phyloP scores from a whole-genome alignment of 805 yeast genomes.

The Candida saitoana region DNA sequence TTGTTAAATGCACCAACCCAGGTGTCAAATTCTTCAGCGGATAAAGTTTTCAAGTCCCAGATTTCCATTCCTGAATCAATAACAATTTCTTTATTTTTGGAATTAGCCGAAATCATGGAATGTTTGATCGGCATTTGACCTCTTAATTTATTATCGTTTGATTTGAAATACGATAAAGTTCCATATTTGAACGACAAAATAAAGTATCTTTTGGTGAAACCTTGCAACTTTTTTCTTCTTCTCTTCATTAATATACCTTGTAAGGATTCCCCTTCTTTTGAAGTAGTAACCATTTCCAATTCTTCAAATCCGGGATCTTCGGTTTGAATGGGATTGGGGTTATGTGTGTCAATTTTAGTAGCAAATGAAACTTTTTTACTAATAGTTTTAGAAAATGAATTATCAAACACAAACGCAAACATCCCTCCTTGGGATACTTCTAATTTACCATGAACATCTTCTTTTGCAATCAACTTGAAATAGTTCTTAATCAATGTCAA shows the following conservation, averaged over 20 bases:
- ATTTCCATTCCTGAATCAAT: constrained; percentile 94
- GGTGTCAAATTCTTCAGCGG: constrained; percentile 59
- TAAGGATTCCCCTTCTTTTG: constrained; percentile 64
- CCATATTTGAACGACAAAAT: constrained; percentile 78
- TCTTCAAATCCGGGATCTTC: constrained; percentile 3
- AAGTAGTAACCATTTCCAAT: constrained; percentile 21
- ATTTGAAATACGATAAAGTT: constrained; percentile 77
- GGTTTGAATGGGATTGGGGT: constrained; percentile 2
- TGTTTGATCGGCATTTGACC: constrained; percentile 89
- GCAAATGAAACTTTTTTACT: constrained; percentile 77
- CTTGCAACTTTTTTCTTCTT: constrained; percentile 76
- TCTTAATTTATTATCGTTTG: constrained; percentile 66
- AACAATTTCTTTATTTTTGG: constrained; percentile 61
- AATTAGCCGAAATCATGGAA: constrained; percentile 78
- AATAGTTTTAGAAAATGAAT: constrained; percentile 81
- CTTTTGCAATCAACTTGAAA: constrained; percentile 48
- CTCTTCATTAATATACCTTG: constrained; percentile 80
- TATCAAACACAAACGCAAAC: constrained; percentile 87
- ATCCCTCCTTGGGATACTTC: constrained; percentile 61
- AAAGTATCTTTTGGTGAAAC: constrained; percentile 81
- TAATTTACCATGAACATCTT: constrained; percentile 57
- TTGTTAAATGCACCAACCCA: constrained; percentile 82
- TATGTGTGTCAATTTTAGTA: constrained; percentile 16
- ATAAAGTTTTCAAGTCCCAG: constrained; percentile 78
- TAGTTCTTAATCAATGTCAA: constrained; percentile 56